Evolutionary conservation across 2,329 filamentous ascomycete genomes (phyloP), one percentile per base, ranked within the genome.

Genomic region (Tothia fuscella): DNA sequence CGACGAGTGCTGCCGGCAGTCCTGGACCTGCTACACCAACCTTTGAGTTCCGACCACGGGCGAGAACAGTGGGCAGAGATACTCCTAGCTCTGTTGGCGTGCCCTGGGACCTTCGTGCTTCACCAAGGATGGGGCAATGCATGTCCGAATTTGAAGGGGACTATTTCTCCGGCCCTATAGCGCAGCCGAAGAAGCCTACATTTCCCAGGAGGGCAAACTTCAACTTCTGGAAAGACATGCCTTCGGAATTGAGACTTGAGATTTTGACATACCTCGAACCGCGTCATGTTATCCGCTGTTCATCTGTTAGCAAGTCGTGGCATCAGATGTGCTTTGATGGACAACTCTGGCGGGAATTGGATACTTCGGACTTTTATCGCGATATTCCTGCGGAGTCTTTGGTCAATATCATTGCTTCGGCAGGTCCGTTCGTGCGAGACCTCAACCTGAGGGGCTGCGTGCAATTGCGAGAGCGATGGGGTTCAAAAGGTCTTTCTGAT

Each of bases 361-460:
- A 96, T 41, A 66, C 84, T 2, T 80, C 86, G 6, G 78, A 83
- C 38, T 96, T 89, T 60, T 95, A 96, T 56, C 75, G 74, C 48
- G 76, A 87, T 40, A 96, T 96, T 49, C 81, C 89, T 0, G 83
- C 82, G 17, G 78, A 84, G 48, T 83, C 84, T 1, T 65, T 98
- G 36, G 76, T 87, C 43, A 86, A 82, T 53, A 87, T 96, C 47
- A 87, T 96, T 54, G 76, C 78, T 1, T 72, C 78, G 3, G 86
- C 87, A 1, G 91, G 89, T 0, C 85, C 89, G 0, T 98, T 96
- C 52, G 78, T 96, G 41, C 83, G 83, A 50, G 78, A 94, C 51
- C 70, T 98, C 42, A 96, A 96, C 53, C 71, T 98, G 3, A 70
- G 89, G 50, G 91, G 91, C 20, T 98, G 89, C 56, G 74, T 93